Conservation (phyloP, 805 yeast genomes). For the Sugiyamaella marilandica region DNA sequence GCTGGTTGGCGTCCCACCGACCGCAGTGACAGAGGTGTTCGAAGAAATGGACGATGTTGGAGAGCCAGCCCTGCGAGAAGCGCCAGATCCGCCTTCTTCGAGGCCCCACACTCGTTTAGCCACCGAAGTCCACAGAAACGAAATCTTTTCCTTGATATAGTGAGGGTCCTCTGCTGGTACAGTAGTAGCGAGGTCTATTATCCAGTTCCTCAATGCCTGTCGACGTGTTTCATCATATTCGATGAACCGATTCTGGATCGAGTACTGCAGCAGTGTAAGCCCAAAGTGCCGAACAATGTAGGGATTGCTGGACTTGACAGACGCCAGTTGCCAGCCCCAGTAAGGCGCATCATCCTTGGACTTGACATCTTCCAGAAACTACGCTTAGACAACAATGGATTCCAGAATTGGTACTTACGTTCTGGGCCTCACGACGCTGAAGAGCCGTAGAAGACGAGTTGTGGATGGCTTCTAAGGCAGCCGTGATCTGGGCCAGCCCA, state of each 20-base stretch:
- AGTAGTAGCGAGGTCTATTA: constrained; percentile 66
- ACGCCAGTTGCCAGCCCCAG: constrained; percentile 86
- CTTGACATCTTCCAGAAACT: constrained; percentile 72
- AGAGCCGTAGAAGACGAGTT: constrained; percentile 29
- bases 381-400: background rate
- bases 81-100: constrained; percentile 12
- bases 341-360: constrained; percentile 76
- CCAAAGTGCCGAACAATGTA: constrained; percentile 87
- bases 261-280: constrained; percentile 66
- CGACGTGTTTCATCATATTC: constrained; percentile 56
- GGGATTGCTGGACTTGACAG: constrained; percentile 54
- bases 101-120: constrained; percentile 92
- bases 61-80: background rate
- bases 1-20: constrained; percentile 1
- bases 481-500: constrained; percentile 68
- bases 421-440: constrained; percentile 49
- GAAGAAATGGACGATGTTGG: background rate
- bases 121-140: constrained; percentile 84
- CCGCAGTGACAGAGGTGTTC: constrained; percentile 1
- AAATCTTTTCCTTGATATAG: constrained; percentile 82
- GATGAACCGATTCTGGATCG: constrained; percentile 53
- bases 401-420: constrained; percentile 22
- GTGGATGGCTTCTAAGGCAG: constrained; percentile 57
- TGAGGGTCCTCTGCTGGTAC: constrained; percentile 71
- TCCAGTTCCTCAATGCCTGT: constrained; percentile 74